Evolutionary conservation across 2,329 filamentous ascomycete genomes (phyloP).

Genomic region (Clarireedia monteithiana): DNA sequence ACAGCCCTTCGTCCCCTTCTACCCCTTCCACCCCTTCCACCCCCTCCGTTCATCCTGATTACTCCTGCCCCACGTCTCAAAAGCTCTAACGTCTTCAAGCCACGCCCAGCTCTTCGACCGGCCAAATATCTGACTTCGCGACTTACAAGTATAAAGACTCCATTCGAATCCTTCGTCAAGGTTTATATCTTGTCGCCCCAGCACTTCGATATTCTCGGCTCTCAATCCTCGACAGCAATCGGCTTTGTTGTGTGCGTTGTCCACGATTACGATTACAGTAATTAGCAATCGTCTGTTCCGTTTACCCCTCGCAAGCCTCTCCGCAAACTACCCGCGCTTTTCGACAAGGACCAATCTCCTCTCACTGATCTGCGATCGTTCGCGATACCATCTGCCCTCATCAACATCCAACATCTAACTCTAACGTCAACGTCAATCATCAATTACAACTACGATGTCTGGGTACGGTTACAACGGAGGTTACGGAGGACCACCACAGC

Average conservation of each 20-base stretch:
- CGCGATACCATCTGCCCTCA: neutral
- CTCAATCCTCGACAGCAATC: neutral
- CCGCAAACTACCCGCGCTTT: neutral
- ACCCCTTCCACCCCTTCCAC: neutral
- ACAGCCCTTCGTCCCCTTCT: too few relatives aligned
- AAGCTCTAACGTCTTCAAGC: neutral
- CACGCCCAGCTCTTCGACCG: neutral
- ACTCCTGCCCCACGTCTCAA: neutral
- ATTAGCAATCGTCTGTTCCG: neutral
- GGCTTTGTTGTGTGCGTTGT: neutral
- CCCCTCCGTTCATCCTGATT: neutral
- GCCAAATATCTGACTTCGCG: neutral
- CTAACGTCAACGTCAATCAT: neutral
- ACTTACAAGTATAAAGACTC: slow-evolving; percentile 1
- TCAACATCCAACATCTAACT: neutral
- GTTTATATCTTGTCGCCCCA: neutral
- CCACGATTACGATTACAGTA: neutral
- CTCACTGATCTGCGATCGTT: neutral
- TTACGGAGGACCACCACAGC: slow-evolving; percentile 33
- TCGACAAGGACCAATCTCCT: neutral
- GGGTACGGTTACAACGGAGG: slow-evolving; percentile 49
- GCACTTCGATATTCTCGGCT: neutral
- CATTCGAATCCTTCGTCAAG: slow-evolving; percentile 1
- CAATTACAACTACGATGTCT: slow-evolving; percentile 40
- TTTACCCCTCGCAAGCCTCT: neutral